Evolutionary conservation across 2,329 filamentous ascomycete genomes (phyloP).

Genomic region (Clathrospora elynae): DNA sequence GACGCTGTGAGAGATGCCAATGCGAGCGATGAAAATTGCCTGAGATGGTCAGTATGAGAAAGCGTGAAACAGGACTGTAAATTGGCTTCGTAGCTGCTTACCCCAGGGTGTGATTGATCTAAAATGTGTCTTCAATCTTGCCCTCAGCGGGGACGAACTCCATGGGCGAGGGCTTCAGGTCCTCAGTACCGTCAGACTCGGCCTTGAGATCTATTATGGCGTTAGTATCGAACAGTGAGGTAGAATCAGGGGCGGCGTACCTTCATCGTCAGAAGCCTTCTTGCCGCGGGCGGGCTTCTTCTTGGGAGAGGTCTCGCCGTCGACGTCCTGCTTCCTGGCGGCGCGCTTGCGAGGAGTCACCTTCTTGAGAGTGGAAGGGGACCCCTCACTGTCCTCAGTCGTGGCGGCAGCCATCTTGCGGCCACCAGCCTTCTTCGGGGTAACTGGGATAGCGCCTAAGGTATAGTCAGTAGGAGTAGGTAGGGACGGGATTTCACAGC

Average conservation of each 20-base stretch:
- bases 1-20: no score
- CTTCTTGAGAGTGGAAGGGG: slow-evolving; percentile 31
- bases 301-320: slow-evolving; percentile 40
- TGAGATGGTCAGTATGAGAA: no score
- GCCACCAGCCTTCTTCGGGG: slow-evolving; percentile 30
- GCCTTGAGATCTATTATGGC: slow-evolving; percentile 15
- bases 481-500: no score
- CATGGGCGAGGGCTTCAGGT: slow-evolving; percentile 5
- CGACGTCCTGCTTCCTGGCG: slow-evolving; percentile 40
- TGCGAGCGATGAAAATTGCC: no score
- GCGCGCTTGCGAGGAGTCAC: slow-evolving; percentile 40
- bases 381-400: slow-evolving; percentile 21
- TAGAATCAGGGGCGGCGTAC: slow-evolving; percentile 12
- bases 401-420: slow-evolving; percentile 24
- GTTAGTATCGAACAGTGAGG: slow-evolving; percentile 8
- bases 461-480: no score
- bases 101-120: no score
- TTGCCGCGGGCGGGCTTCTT: slow-evolving; percentile 38
- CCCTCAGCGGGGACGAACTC: slow-evolving; percentile 12
- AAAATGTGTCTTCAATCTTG: slow-evolving; percentile 9
- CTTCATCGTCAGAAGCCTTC: slow-evolving; percentile 25
- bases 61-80: no score
- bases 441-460: slow-evolving; percentile 16
- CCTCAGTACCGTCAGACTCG: slow-evolving; percentile 6
- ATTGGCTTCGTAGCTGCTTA: no score